Conservation (phyloP, 257 asterid species). For the Leptodermis oblonga region DNA sequence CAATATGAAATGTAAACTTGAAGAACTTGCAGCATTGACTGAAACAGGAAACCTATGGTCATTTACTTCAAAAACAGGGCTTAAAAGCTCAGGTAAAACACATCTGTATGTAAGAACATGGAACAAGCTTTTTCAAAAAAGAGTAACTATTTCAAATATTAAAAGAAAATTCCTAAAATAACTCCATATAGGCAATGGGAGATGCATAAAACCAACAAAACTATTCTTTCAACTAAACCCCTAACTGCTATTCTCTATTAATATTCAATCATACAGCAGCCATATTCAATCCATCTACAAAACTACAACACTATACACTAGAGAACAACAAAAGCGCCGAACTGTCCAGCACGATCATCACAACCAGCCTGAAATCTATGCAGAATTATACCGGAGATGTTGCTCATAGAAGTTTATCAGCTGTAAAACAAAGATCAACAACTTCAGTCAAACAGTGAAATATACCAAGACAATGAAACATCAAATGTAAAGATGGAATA, state of each 20-base stretch:
- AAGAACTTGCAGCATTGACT: neutral
- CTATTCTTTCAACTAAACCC: neutral
- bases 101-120: too few species aligned
- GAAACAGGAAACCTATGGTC: neutral
- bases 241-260: neutral
- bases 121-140: neutral
- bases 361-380: slow-evolving; percentile 22
- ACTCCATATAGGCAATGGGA: neutral
- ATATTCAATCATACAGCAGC: neutral
- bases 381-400: slow-evolving; percentile 61
- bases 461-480: neutral
- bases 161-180: neutral
- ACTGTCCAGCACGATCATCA: slow-evolving; percentile 10
- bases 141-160: neutral
- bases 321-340: slow-evolving; percentile 15
- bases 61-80: neutral
- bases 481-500: neutral
- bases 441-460: slow-evolving; percentile 5
- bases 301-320: slow-evolving; percentile 37
- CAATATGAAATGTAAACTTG: neutral
- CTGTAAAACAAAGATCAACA: slow-evolving; percentile 40
- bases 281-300: slow-evolving; percentile 30
- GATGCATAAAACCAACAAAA: neutral
- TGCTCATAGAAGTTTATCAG: slow-evolving; percentile 80
- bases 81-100: neutral